Evolutionary conservation across 306 rosid species (phyloP).

Genomic region (Inga laurina): DNA sequence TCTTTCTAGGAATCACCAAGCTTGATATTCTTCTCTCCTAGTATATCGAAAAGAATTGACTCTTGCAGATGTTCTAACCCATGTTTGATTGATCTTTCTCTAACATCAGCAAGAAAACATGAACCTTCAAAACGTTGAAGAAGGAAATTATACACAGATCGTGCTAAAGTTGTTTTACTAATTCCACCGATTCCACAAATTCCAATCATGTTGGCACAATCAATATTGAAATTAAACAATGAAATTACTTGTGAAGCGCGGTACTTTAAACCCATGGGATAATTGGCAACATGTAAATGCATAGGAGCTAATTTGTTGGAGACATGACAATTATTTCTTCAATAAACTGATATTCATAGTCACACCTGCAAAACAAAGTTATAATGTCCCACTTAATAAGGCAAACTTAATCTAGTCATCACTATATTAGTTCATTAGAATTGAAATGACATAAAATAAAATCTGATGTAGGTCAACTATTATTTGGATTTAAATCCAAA

Average conservation of each 20-base stretch:
- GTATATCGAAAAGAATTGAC: constrained; percentile 1
- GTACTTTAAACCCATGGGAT: not conserved
- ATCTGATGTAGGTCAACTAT: not conserved
- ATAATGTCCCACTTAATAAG: not conserved
- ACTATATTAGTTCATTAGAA: not conserved
- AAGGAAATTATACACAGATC: not conserved
- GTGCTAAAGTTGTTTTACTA: constrained; percentile 1
- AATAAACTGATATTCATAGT: constrained; percentile 13
- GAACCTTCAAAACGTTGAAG: constrained; percentile 10
- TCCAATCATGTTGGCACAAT: not conserved
- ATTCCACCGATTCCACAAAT: not conserved
- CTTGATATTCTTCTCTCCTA: constrained; percentile 12
- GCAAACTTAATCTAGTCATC: not conserved
- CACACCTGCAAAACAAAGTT: constrained; percentile 1
- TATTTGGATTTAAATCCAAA: not conserved
- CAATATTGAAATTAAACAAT: not conserved
- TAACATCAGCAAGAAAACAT: constrained; percentile 21
- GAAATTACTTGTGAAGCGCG: not conserved
- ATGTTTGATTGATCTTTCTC: not conserved
- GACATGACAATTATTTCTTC: not conserved
- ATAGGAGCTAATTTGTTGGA: not conserved
- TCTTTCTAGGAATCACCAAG: not conserved
- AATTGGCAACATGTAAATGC: not conserved
- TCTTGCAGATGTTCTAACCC: constrained; percentile 20
- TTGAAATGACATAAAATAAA: not conserved